Percentiles rank a stretch among this genome's conserved stretches.
Evolutionary conservation across 345 rosid genomes (phyloP).

Genomic region (Populus simonii): DNA sequence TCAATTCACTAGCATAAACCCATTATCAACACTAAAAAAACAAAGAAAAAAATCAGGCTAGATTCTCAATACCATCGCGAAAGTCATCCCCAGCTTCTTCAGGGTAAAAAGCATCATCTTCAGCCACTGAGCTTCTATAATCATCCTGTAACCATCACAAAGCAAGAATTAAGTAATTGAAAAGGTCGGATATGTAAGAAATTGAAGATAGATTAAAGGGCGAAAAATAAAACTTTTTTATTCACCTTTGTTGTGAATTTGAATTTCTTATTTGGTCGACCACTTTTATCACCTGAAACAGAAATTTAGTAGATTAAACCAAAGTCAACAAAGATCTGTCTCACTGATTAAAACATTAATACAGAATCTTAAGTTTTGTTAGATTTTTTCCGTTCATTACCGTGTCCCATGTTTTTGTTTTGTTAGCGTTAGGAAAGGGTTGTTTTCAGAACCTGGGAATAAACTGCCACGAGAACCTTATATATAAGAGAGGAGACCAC

Average conservation of each 20-base stretch:
- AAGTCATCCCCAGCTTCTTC: slow-evolving; percentile 63
- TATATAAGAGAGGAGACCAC: neutral
- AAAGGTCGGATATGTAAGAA: too few species aligned
- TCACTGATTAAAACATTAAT: neutral
- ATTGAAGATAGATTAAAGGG: too few species aligned
- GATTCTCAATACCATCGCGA: slow-evolving; percentile 52
- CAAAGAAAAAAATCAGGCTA: neutral
- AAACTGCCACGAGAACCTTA: neutral
- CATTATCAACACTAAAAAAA: neutral
- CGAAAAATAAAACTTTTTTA: too few species aligned
- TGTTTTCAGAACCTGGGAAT: neutral
- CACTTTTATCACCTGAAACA: neutral
- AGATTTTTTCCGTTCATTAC: neutral
- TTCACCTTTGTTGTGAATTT: too few species aligned
- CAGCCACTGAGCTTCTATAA: slow-evolving; percentile 47
- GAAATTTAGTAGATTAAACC: neutral
- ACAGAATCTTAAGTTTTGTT: neutral
- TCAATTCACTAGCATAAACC: neutral
- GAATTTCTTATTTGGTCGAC: neutral
- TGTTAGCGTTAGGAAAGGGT: neutral
- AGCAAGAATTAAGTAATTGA: neutral
- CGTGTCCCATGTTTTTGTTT: neutral
- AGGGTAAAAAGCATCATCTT: slow-evolving; percentile 41
- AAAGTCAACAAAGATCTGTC: neutral
- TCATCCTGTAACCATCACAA: slow-evolving; percentile 52